Evolutionary conservation across 1,284 basidiomycete species (phyloP), one percentile per base, ranked within the genome.

Genomic region (Apiotrichum domesticum): DNA sequence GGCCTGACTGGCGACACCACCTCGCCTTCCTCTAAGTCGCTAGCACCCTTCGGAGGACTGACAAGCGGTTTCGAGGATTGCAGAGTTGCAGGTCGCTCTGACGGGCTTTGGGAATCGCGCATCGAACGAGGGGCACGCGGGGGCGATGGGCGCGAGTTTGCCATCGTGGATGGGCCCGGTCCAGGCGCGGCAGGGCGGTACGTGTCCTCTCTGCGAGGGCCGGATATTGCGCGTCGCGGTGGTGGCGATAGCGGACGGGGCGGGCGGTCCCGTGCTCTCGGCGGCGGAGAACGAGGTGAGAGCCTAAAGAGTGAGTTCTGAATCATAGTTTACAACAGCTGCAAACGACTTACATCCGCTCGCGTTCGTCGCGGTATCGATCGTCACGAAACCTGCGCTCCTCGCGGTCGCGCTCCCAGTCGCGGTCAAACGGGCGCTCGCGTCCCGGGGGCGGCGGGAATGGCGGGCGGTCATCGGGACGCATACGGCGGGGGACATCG

Each of bases 11-110:
- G 71, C 0, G 72, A 74, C 6, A 73, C 48, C 1, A 74, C 70
- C 48, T 74, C 72, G 42, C 72, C 72, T 58, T 74, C 72, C 54
- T 74, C 72, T 10, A 74, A 56, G 56, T 74, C 72, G 8, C 54
- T 51, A 14, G 54, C 54, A n/a, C 21, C 47, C 6, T 42, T 55
- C 15, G 49, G 41, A 40, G 51, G 52, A 32, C 52, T 51, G 10
- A 39, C 35, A 21, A 29, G 33, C 2, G 44, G 15, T 44, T 46
- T 46, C 14, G 7, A 6, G 1, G 32, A 29, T 7, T 33, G 48
- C 1, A 52, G 46, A 8, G 46, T 46, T 9, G 50, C 41, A 63
- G 51, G 33, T 56, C 56, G 2, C 63, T 56, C 34, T 65, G 61
- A 4, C 61, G 61, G 6, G 55, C 67, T 68, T 9, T 64, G 64